These are phyloP conservation scores for Notholithocarpus densiflorus DNA, from an alignment of 306 rosid genomes.

Conservation along the genomic window DNA sequence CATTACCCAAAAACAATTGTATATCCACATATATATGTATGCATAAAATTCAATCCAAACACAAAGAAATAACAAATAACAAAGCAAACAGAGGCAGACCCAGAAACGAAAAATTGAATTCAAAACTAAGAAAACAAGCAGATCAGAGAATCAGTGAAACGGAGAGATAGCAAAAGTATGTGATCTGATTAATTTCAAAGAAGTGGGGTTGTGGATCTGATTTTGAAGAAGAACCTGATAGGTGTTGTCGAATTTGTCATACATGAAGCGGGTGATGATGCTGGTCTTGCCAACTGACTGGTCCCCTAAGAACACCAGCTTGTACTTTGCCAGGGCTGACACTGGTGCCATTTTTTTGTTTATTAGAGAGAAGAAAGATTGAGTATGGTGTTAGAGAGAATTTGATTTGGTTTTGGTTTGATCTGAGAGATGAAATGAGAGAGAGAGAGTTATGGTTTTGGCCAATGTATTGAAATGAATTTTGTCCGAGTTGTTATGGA, in stretches of 20 bases:
- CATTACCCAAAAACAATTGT: neutral
- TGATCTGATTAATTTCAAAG: neutral
- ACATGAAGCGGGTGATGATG: conserved; percentile 65
- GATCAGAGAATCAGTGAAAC: neutral
- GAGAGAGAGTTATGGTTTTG: neutral
- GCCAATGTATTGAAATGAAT: neutral
- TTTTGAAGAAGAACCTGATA: conserved; percentile 41
- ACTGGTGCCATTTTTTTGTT: conserved; percentile 47
- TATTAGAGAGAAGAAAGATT: neutral
- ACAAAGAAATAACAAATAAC: neutral
- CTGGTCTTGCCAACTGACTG: conserved; percentile 66
- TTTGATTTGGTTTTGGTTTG: neutral
- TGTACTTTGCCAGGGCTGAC: conserved; percentile 60
- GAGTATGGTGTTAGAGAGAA: neutral
- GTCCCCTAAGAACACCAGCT: conserved; percentile 58
- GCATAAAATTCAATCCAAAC: neutral
- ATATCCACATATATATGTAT: neutral
- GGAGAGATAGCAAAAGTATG: neutral
- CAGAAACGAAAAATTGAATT: neutral
- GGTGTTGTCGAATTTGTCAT: conserved; percentile 60
- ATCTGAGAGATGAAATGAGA: neutral
- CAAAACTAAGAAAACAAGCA: neutral
- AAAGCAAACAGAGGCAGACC: neutral
- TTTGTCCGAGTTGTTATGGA: neutral
- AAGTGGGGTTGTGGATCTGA: conserved; percentile 29